Evolutionary conservation across 1,284 basidiomycete genomes (phyloP).

Genomic region (Ceratobasidium sp.): DNA sequence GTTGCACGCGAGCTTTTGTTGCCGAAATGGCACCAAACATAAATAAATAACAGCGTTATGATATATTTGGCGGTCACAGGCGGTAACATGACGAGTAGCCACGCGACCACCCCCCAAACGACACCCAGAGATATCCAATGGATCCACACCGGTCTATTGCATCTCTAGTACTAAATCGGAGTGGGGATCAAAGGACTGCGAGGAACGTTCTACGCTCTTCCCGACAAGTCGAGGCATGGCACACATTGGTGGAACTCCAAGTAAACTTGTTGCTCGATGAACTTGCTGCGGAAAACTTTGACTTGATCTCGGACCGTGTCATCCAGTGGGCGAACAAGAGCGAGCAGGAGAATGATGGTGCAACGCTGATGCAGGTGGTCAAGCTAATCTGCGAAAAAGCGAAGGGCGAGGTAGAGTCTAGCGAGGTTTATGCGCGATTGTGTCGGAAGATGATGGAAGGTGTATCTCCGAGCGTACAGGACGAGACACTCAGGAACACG

Average conservation of each 20-base stretch:
- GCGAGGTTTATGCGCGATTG: slow-evolving; percentile 95
- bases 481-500: slow-evolving; percentile 81
- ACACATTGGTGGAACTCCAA: slow-evolving; percentile 91
- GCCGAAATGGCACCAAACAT: too few species aligned
- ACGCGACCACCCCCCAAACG: too few species aligned
- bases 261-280: slow-evolving; percentile 96
- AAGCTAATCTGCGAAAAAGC: slow-evolving; percentile 97
- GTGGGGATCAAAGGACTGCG: slow-evolving; percentile 86
- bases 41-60: too few species aligned
- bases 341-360: slow-evolving; percentile 91
- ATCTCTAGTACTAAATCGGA: slow-evolving; percentile 53
- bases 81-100: too few species aligned
- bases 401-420: slow-evolving; percentile 95
- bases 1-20: too few species aligned
- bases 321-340: slow-evolving; percentile 96
- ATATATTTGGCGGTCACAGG: too few species aligned
- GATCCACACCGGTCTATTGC: too few species aligned
- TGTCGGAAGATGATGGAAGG: slow-evolving; percentile 95
- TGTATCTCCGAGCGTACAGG: slow-evolving; percentile 87
- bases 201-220: slow-evolving; percentile 56
- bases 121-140: too few species aligned
- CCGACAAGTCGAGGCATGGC: slow-evolving; percentile 55
- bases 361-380: slow-evolving; percentile 95
- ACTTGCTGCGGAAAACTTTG: slow-evolving; percentile 97
- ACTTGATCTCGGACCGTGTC: slow-evolving; percentile 93